phyloP scores from a whole-genome alignment of 2,329 filamentous ascomycete species.

The Colletotrichum sp. region DNA sequence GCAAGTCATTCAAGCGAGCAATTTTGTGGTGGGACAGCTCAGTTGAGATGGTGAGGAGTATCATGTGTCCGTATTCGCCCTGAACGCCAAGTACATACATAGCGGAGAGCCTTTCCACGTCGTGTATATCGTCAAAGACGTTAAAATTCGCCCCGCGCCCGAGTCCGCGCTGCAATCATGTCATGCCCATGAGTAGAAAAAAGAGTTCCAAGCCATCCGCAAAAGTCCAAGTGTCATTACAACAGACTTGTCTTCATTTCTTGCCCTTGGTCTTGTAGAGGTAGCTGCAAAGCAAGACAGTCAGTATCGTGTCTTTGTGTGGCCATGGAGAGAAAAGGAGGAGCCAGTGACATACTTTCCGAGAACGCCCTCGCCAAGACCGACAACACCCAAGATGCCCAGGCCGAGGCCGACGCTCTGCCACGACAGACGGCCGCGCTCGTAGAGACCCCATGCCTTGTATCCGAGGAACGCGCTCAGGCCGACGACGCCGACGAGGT shows the following conservation, averaged over 20 bases:
- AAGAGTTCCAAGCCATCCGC: conserved; percentile 1
- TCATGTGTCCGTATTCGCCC: conserved; percentile 9
- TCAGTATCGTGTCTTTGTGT: not conserved
- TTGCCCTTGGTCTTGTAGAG: conserved; percentile 39
- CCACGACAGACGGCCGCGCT: conserved; percentile 56
- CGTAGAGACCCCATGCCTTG: conserved; percentile 61
- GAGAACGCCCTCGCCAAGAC: conserved; percentile 54
- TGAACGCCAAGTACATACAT: conserved; percentile 21
- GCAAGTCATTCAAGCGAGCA: not conserved
- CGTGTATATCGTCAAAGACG: conserved; percentile 12
- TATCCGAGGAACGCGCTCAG: conserved; percentile 59
- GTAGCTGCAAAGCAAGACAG: conserved; percentile 29
- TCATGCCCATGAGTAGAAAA: conserved; percentile 5
- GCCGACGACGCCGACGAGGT: conserved; percentile 57
- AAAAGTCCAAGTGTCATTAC: not conserved
- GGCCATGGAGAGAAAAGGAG: not conserved
- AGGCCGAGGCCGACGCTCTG: conserved; percentile 55
- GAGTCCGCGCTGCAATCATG: conserved; percentile 10
- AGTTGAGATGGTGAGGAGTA: conserved; percentile 9
- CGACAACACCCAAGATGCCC: conserved; percentile 55
- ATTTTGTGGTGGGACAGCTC: not conserved
- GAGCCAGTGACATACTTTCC: conserved; percentile 40
- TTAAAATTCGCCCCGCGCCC: conserved; percentile 1
- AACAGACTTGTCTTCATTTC: conserved; percentile 25
- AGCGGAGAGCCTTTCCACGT: conserved; percentile 1